These are phyloP conservation scores for Rutstroemia sydowiana DNA, from an alignment of 2,329 filamentous ascomycete species.

Conservation along the genomic window DNA sequence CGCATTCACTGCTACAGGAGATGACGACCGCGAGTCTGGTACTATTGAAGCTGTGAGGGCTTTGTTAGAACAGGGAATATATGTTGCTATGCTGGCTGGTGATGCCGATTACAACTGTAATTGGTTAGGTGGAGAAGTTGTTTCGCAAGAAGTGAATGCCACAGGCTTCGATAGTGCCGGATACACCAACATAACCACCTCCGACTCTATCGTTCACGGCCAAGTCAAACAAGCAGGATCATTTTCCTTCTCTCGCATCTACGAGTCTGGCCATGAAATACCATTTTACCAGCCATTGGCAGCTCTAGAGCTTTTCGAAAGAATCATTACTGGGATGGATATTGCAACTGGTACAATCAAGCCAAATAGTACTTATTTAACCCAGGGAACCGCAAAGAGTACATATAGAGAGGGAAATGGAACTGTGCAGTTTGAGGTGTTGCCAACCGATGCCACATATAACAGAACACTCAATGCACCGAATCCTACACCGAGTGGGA, in stretches of 20 bases:
- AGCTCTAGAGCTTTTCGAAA: constrained; percentile 25
- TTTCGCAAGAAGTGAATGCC: constrained; percentile 44
- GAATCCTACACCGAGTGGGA: too few species aligned
- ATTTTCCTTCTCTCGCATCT: constrained; percentile 25
- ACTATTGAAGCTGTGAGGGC: constrained; percentile 41
- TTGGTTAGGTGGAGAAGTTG: constrained; percentile 47
- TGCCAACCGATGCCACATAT: too few species aligned
- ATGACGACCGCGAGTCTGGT: constrained; percentile 40
- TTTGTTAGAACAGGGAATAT: too few species aligned
- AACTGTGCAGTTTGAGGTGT: constrained; percentile 15
- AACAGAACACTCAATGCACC: too few species aligned
- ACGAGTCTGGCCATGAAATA: constrained; percentile 22
- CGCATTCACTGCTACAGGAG: constrained; percentile 43
- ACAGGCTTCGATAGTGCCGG: constrained; percentile 35
- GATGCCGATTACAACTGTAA: constrained; percentile 35
- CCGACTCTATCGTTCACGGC: constrained; percentile 48
- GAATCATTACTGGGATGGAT: constrained; percentile 24
- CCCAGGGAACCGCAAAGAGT: constrained; percentile 14
- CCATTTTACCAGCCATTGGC: constrained; percentile 24
- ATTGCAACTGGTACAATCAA: constrained; percentile 37
- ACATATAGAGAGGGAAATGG: constrained; percentile 21
- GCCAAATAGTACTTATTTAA: constrained; percentile 18
- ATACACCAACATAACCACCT: constrained; percentile 49
- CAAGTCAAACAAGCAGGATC: constrained; percentile 54
- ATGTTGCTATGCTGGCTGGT: constrained; percentile 50